phyloP scores from a whole-genome alignment of 495 filamentous ascomycete species.

The Schizothecium vesticola region DNA sequence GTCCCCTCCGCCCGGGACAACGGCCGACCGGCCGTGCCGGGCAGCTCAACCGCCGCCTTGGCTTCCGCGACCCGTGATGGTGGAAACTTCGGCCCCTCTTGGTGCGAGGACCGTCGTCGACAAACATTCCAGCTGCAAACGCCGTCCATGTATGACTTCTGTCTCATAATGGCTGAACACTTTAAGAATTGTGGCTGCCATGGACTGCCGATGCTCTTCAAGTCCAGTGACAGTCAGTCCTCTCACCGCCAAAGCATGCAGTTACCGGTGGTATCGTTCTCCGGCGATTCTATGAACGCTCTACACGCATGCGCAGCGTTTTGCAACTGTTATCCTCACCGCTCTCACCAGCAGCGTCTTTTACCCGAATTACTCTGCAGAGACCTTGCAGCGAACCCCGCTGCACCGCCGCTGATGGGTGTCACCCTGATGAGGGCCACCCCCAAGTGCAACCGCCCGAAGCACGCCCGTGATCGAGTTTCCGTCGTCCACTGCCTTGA shows the following conservation, averaged over 20 bases:
- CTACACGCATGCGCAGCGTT: neutral
- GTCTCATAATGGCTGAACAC: too few relatives aligned
- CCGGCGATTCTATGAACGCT: neutral
- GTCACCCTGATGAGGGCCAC: neutral
- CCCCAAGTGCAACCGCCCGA: neutral
- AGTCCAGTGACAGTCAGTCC: too few relatives aligned
- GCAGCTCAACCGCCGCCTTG: neutral
- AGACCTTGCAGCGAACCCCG: slow-evolving; percentile 10
- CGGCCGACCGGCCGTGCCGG: neutral
- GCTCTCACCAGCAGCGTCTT: neutral
- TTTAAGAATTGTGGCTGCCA: too few relatives aligned
- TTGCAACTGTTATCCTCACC: slow-evolving; percentile 3
- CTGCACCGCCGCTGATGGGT: slow-evolving; percentile 2
- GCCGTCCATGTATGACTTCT: too few relatives aligned
- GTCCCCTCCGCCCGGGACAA: neutral
- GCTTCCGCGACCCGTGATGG: neutral
- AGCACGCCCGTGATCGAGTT: neutral
- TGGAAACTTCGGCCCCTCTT: neutral
- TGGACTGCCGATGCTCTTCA: too few relatives aligned
- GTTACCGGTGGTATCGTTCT: neutral
- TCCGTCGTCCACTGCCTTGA: neutral
- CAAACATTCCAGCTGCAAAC: too few relatives aligned
- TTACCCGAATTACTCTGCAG: neutral
- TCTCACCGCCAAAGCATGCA: neutral
- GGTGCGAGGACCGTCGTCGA: too few relatives aligned